Percentiles rank a stretch among this genome's conserved stretches.
These are phyloP conservation scores for Pythium brassicae DNA, from an alignment of 352 stramenopile species.

Conservation along the genomic window DNA sequence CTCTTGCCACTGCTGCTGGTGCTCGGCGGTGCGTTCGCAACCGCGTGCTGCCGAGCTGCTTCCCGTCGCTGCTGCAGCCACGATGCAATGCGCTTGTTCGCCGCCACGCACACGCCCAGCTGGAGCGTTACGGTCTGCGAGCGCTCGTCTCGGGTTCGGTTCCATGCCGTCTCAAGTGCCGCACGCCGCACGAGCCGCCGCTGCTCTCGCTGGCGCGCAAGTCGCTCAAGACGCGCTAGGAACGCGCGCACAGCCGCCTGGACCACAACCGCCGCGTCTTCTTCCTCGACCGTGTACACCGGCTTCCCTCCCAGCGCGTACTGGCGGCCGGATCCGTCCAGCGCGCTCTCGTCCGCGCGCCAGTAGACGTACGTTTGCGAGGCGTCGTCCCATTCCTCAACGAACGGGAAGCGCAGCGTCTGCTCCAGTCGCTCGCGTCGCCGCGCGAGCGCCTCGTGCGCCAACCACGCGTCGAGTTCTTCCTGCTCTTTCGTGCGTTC, in stretches of 20 bases:
- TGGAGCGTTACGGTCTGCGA: constrained; percentile 41
- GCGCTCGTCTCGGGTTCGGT: constrained; percentile 29
- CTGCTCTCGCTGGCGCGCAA: constrained; percentile 22
- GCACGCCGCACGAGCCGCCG: constrained; percentile 23
- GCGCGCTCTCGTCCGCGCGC: constrained; percentile 8
- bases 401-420: constrained; percentile 49
- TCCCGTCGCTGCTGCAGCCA: constrained; percentile 17
- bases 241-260: constrained; percentile 37
- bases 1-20: background rate
- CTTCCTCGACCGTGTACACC: constrained; percentile 61
- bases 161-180: constrained; percentile 39
- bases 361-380: constrained; percentile 41
- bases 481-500: constrained; percentile 56
- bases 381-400: constrained; percentile 51
- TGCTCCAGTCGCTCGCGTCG: constrained; percentile 31
- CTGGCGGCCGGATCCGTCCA: constrained; percentile 2
- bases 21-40: background rate
- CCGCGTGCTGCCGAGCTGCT: background rate
- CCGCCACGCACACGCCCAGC: constrained; percentile 11
- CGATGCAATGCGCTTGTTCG: constrained; percentile 15
- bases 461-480: constrained; percentile 37
- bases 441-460: constrained; percentile 25
- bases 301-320: constrained; percentile 32
- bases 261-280: constrained; percentile 40
- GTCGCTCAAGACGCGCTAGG: constrained; percentile 29